A percentile compares a stretch with the other conserved stretches of the same genome.
Conservation (phyloP, 2,329 filamentous ascomycete genomes). For the Ophiostoma piceae region DNA sequence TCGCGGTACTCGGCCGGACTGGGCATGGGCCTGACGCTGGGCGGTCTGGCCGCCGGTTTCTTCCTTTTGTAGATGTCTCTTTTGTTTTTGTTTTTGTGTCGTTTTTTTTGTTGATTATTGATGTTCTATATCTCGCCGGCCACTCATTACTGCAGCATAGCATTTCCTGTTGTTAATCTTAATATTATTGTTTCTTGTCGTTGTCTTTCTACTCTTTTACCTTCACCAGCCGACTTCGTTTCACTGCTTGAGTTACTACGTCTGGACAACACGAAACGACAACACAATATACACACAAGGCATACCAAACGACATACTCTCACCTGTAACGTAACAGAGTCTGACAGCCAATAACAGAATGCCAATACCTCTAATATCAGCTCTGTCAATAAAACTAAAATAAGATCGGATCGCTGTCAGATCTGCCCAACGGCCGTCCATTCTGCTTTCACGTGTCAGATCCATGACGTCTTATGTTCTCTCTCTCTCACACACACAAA, state of each 20-base stretch:
- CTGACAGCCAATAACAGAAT: no score
- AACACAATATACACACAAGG: neutral
- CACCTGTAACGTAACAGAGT: no score
- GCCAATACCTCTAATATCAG: no score
- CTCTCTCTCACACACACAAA: neutral
- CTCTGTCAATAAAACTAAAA: no score
- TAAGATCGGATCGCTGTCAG: neutral
- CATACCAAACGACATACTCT: neutral
- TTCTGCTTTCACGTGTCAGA: slow-evolving; percentile 23
- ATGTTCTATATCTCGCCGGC: neutral
- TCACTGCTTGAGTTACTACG: neutral
- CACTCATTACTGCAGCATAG: neutral
- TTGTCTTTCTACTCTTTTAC: neutral
- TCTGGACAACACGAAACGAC: neutral
- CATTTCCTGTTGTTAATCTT: neutral
- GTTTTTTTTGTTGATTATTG: neutral
- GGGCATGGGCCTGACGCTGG: slow-evolving; percentile 27
- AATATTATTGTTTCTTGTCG: neutral
- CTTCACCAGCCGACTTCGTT: neutral
- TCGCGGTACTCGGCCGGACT: slow-evolving; percentile 27
- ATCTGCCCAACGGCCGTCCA: slow-evolving; percentile 18
- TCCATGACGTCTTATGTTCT: neutral
- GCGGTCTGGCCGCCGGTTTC: slow-evolving; percentile 32
- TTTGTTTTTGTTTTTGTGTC: neutral
- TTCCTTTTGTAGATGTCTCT: slow-evolving; percentile 32